Evolutionary conservation across 768 basidiomycete genomes (phyloP).

Genomic region (Mycena filopes): DNA sequence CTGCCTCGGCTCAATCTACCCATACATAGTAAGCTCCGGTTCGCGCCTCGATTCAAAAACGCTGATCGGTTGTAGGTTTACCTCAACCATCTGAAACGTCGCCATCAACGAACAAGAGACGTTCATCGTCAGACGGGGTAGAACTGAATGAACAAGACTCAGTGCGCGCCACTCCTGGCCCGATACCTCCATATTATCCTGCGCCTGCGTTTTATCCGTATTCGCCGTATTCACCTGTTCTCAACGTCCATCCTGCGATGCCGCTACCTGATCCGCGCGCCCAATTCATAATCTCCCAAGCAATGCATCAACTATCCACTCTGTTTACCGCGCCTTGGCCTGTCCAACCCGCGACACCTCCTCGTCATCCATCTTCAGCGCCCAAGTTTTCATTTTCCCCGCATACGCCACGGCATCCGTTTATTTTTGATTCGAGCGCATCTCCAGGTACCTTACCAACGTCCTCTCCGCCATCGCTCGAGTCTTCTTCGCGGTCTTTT

Average conservation of each 20-base stretch:
- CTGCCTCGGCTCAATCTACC: not conserved
- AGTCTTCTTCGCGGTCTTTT: constrained; percentile 62
- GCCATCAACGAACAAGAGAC: not conserved
- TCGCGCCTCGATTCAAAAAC: not conserved
- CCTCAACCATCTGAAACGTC: not conserved
- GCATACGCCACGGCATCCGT: constrained; percentile 46
- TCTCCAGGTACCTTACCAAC: constrained; percentile 63
- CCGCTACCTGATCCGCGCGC: constrained; percentile 53
- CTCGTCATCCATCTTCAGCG: constrained; percentile 34
- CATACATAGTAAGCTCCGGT: not conserved
- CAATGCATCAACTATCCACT: constrained; percentile 56
- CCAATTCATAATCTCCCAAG: constrained; percentile 54
- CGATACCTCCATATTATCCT: constrained; percentile 16
- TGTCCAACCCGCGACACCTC: constrained; percentile 39
- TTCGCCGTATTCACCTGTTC: constrained; percentile 38
- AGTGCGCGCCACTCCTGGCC: not conserved
- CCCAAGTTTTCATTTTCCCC: constrained; percentile 43
- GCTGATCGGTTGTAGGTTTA: not conserved
- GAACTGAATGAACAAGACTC: constrained; percentile 12
- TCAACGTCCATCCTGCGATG: constrained; percentile 36
- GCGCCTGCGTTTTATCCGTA: no score
- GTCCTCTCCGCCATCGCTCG: constrained; percentile 59
- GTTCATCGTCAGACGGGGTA: not conserved
- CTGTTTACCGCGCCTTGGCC: constrained; percentile 34
- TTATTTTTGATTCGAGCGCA: constrained; percentile 54